Base-by-base conservation (phyloP, 371 early-diverging fungal genomes). In the Lichtheimia hyalospora region DNA sequence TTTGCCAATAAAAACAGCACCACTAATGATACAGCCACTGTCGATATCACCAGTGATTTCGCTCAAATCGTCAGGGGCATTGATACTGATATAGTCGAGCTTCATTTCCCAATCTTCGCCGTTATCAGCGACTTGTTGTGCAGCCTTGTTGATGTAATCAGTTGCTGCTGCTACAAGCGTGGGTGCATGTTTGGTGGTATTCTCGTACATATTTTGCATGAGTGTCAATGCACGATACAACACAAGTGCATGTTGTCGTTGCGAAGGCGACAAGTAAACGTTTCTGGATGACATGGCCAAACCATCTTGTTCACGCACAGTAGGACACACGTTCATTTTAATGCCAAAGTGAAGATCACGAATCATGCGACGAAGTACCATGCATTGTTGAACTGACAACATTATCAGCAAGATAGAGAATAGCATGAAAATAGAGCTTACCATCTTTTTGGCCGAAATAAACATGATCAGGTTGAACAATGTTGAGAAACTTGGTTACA, bases 381-480 rank as follows among this genome's bases (percentile, higher is more conserved):
- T 86, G 66, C 95, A 94, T 74, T 98, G 99, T 77, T 98, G 99
- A 12, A 89, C 76, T 78, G 34, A 54, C 54, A 54, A 54, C 53
- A 48, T 41, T 25, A 34, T 15, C 7, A n/a, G 46, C 24, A 42
- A 39, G 16, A 41, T 12, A 27, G 28, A 54, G 20, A 39, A 50
- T 4, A 5, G 20, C 41, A 16, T 24, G 53, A 39, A 34, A 13
- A 53, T n/a, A 24, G 10, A 18, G 20, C 60, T 66, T 73, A 74
- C 79, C 90, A 71, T 98, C 99, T 76, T 98, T 98, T 73, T 98
- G 98, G 2, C 99, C 99, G 74, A 98, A 96, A 64, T 76, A 92
- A 8, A 91, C 92, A 34, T 79, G 63, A 16, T 90, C 88, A 3
- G 99, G 97, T 76, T 89, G 87, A 23, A 89, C 87, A 43, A 92